Base-by-base conservation (phyloP, 768 basidiomycete genomes). In the Rhodotorula babjevae region DNA sequence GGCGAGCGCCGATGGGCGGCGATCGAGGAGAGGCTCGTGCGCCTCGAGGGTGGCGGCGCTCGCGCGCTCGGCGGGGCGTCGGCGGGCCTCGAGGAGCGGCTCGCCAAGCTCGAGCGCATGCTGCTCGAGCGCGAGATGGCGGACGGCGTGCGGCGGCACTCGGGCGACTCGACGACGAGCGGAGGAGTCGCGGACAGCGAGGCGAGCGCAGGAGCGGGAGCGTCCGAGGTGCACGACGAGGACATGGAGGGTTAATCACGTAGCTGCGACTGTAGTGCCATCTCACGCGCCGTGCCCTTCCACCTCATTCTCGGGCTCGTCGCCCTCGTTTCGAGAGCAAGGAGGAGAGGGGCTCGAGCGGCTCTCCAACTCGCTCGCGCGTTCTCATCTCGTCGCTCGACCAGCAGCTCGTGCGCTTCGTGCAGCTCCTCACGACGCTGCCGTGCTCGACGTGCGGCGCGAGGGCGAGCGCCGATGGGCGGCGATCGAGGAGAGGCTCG, bases 371-470 rank as follows among this genome's bases (percentile, higher is more conserved):
- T 87, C 89, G 25, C 88, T n/a, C n/a, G n/a, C n/a, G 87, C 78
- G 87, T 90, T 77, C 85, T 93, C 68, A 91, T 92, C 81, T 77
- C 80, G 50, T 91, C 90, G 88, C 84, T 93, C 14, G 83, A 84
- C 33, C 89, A 90, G 58, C 90, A 92, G 80, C 81, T 92, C 47
- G 85, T 86, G 73, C 63, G 70, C 18, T 49, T 63, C 1, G 19
- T 55, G 11, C 10, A 56, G 1, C 53, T 77, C 21, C 58, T 77
- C 15, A 2, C 23, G 42, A 73, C 76, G 42, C 49, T 8, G 19
- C 71, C 27, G 42, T 69, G 2, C 67, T 62, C 21, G 53, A 50
- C 33, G 25, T 36, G 19, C 36, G 58, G 10, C 21, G 36, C 23
- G 33, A 59, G 10, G 40, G 23, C 23, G 58, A 59, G 18, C 36